A percentile compares a stretch with the other conserved stretches of the same genome.
Conservation (phyloP, 345 rosid species). For the Hypericum androsaemum region DNA sequence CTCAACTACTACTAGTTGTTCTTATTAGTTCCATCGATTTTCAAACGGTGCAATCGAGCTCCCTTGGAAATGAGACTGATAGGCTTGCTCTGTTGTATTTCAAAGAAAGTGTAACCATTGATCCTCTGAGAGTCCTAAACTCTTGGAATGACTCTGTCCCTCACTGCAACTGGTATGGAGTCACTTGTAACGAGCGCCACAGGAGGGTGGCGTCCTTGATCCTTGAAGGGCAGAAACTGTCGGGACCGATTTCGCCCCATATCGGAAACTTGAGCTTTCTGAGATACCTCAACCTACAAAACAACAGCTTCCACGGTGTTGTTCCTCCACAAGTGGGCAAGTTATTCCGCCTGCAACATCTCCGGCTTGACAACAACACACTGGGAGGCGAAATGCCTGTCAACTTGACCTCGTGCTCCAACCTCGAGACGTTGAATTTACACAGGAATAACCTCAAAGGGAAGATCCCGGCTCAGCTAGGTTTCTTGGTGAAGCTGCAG, state of each 20-base stretch:
- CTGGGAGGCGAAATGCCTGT: constrained; percentile 8
- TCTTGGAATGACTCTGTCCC: constrained; percentile 1
- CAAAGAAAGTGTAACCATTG: too few relatives aligned
- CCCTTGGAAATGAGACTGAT: too few relatives aligned
- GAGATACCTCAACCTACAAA: too few relatives aligned
- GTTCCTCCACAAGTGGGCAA: too few relatives aligned
- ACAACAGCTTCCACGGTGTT: too few relatives aligned
- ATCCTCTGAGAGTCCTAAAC: constrained; percentile 2
- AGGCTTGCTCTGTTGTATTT: too few relatives aligned
- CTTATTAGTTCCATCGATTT: too few relatives aligned
- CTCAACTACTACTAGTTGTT: too few relatives aligned
- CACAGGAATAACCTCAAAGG: neutral
- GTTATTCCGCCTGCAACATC: too few relatives aligned
- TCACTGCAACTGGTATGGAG: constrained; percentile 14
- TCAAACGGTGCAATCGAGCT: too few relatives aligned
- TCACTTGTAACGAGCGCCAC: neutral
- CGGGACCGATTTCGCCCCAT: constrained; percentile 5
- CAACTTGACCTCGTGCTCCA: constrained; percentile 5
- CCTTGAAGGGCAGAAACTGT: neutral
- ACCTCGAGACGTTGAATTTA: constrained; percentile 1
- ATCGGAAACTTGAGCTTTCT: too few relatives aligned
- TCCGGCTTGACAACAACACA: too few relatives aligned
- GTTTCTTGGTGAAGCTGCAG: constrained; percentile 3
- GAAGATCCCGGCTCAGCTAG: constrained; percentile 8
- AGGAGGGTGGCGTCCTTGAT: constrained; percentile 5